Evolutionary conservation across 164 flowering plant genomes (phyloP), one percentile per base, ranked within the genome.

Genomic region (Saururus chinensis): DNA sequence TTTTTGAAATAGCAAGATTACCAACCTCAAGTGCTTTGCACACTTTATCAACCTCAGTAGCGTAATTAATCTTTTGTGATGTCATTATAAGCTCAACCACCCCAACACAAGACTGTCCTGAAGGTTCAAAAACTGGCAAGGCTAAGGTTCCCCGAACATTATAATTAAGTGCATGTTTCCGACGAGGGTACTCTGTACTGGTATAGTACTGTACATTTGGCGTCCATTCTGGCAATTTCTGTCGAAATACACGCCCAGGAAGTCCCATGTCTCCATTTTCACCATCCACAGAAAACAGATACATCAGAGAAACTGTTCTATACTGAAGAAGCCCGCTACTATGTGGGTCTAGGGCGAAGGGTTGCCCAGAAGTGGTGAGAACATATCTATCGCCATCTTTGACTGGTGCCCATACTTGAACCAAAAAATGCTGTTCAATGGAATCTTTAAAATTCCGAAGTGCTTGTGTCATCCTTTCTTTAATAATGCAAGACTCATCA

Each of bases 11-110:
- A 55, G 24, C 19, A 14, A 24, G n/a, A 23, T 55, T 24, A 76
- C 80, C 68, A 73, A 95, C 99, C 97, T 90, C 93, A 66, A 95
- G 97, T 25, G 99, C 99, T 78, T 88, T 95, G 81, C 99, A 95
- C 66, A 95, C 88, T 87, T 83, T 90, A 73, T 88, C 97, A 69
- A 90, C 96, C 76, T 90, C 99, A 24, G 97, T 71, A 53, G 89
- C 95, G 76, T 90, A 95, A 68, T 88, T 83, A 25, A 88, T 83
- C 83, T 87, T 90, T 74, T 74, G 88, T 22, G 89, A 82, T 35
- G 95, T 95, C 93, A 86, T 74, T 67, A 95, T 88, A 57, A 95
- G 88, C 81, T 95, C 99, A 71, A 95, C 72, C 8, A 95, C 99
- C 66, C 87, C 99, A 70, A 95, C 77, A 77, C 99, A 95, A 26